A percentile compares a stretch with the other conserved stretches of the same genome.
Conservation (phyloP, 177 flowering plant genomes). For the Vitis hybrid region DNA sequence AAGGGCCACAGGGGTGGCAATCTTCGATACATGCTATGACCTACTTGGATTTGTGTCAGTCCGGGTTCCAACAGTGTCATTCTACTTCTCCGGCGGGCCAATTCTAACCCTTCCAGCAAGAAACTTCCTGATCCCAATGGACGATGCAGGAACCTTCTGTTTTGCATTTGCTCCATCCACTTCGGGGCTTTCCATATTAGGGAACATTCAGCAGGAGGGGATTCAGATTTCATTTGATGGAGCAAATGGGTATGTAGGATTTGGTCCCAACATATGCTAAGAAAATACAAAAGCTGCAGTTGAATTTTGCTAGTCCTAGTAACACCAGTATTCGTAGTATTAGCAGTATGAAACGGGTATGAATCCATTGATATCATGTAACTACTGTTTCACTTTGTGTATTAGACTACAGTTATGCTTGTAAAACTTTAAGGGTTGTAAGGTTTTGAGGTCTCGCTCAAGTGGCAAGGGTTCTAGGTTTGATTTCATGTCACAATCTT, state of each 20-base stretch:
- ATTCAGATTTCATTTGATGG: slow-evolving; percentile 85
- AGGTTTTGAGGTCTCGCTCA: too few relatives aligned
- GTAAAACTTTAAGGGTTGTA: too few relatives aligned
- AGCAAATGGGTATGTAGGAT: slow-evolving; percentile 80
- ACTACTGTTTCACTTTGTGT: background rate
- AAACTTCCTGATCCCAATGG: slow-evolving; percentile 88
- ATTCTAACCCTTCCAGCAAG: slow-evolving; percentile 75
- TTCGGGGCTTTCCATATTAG: slow-evolving; percentile 73
- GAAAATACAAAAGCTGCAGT: background rate
- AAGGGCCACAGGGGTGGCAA: slow-evolving; percentile 55
- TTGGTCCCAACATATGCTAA: slow-evolving; percentile 86
- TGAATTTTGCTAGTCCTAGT: slow-evolving; percentile 12
- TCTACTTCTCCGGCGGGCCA: slow-evolving; percentile 75
- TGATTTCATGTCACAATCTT: too few relatives aligned
- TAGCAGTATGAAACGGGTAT: too few relatives aligned
- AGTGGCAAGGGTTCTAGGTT: too few relatives aligned
- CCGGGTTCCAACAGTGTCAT: slow-evolving; percentile 85
- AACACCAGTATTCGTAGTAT: background rate
- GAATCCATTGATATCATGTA: background rate
- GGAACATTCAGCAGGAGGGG: slow-evolving; percentile 96
- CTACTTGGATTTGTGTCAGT: slow-evolving; percentile 60
- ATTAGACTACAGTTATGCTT: too few relatives aligned
- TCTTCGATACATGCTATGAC: slow-evolving; percentile 90
- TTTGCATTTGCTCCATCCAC: slow-evolving; percentile 86
- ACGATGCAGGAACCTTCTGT: slow-evolving; percentile 80